phyloP scores from a whole-genome alignment of 2,329 filamentous ascomycete species.

The Aspergillus brasiliensis region DNA sequence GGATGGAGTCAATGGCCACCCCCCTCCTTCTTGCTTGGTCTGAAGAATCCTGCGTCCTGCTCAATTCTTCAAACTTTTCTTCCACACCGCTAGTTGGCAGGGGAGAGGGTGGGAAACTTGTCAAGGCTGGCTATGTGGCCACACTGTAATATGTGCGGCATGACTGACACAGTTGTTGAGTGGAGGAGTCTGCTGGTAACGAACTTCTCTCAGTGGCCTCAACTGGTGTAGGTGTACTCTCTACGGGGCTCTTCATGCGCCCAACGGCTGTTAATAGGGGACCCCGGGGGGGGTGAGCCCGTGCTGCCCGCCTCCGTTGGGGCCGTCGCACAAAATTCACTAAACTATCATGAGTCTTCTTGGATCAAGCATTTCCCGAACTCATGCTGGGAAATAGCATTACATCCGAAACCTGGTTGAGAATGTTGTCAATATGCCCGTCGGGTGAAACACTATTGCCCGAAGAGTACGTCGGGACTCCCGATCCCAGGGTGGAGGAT shows the following conservation, averaged over 20 bases:
- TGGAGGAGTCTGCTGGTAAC: background rate
- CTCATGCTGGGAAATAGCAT: slow-evolving; percentile 40
- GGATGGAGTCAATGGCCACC: too few species aligned
- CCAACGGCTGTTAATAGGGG: background rate
- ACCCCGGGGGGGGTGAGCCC: background rate
- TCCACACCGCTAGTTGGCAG: background rate
- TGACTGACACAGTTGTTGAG: background rate
- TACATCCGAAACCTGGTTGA: slow-evolving; percentile 38
- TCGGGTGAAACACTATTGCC: slow-evolving; percentile 18
- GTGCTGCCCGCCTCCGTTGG: background rate
- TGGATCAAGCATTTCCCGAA: slow-evolving; percentile 15
- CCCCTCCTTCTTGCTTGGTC: background rate
- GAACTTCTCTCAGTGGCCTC: background rate
- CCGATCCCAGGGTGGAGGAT: slow-evolving; percentile 3
- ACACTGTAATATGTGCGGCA: background rate
- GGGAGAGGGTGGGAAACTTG: background rate
- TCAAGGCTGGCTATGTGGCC: background rate
- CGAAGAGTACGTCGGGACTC: slow-evolving; percentile 10
- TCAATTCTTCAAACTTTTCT: background rate
- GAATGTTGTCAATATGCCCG: slow-evolving; percentile 33
- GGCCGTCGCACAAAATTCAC: background rate
- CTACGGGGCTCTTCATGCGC: background rate
- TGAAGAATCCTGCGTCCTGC: background rate
- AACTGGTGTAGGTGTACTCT: background rate
- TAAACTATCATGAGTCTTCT: background rate